These are phyloP conservation scores for Carex littledalei DNA, from an alignment of 176 grass and related monocot genomes.

Conservation along the genomic window DNA sequence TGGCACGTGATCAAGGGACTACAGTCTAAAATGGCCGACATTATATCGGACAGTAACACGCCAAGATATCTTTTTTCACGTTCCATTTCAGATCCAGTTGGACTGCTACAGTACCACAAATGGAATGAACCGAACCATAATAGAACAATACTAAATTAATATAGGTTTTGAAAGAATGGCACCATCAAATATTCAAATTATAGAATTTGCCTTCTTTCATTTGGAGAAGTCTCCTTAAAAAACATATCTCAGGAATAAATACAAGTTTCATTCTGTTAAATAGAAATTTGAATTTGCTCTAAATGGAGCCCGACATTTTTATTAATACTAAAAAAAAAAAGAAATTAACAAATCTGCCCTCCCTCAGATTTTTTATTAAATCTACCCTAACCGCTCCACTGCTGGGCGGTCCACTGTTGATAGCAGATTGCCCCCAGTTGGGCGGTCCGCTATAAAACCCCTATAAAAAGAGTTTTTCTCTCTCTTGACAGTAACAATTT, in stretches of 20 bases:
- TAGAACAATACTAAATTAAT: background rate
- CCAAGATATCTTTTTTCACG: slow-evolving; percentile 2
- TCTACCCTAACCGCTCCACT: too few relatives aligned
- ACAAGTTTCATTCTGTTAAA: background rate
- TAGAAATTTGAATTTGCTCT: background rate
- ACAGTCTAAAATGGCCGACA: slow-evolving; percentile 26
- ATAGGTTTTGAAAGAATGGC: background rate
- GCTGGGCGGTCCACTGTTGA: too few relatives aligned
- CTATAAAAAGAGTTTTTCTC: too few relatives aligned
- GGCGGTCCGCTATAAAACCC: too few relatives aligned
- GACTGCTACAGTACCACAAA: background rate
- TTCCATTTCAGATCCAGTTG: background rate
- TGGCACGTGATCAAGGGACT: background rate
- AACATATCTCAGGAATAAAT: background rate
- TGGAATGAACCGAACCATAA: background rate
- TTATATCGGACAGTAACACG: slow-evolving; percentile 14
- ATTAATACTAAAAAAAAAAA: too few relatives aligned
- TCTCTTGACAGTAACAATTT: too few relatives aligned
- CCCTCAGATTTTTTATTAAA: too few relatives aligned
- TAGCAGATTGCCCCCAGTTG: too few relatives aligned
- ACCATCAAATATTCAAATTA: background rate
- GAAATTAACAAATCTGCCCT: too few relatives aligned
- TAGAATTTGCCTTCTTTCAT: background rate
- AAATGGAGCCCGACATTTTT: background rate
- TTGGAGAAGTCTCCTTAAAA: background rate